These are phyloP conservation scores for Gentiana straminea DNA, from an alignment of 257 asterid genomes.

Conservation along the genomic window DNA sequence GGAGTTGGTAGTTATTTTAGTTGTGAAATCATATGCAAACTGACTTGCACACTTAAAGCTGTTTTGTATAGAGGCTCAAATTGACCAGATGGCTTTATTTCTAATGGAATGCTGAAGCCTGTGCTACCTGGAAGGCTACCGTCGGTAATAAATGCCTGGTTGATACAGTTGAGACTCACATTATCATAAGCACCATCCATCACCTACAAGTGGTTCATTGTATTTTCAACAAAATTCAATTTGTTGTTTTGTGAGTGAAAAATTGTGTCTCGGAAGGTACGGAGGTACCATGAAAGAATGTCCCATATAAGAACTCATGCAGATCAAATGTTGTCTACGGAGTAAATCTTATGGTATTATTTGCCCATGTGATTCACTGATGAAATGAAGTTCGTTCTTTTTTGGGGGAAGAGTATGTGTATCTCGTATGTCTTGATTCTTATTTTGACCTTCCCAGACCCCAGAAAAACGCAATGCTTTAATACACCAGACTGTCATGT, in stretches of 20 bases:
- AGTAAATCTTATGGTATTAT: not conserved
- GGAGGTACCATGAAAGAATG: not conserved
- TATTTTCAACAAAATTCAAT: too few relatives aligned
- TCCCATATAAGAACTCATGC: not conserved
- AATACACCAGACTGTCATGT: too few relatives aligned
- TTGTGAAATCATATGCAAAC: not conserved
- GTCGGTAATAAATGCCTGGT: constrained; percentile 76
- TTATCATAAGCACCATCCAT: constrained; percentile 81
- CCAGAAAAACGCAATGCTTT: too few relatives aligned
- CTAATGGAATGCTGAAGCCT: constrained; percentile 74
- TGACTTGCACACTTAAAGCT: constrained; percentile 67
- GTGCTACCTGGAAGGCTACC: constrained; percentile 32
- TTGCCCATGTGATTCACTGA: not conserved
- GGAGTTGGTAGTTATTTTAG: too few relatives aligned
- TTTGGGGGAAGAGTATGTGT: too few relatives aligned
- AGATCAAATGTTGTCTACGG: not conserved
- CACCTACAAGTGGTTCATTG: constrained; percentile 30
- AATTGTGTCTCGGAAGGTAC: not conserved
- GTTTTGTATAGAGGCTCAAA: constrained; percentile 94
- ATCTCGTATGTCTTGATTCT: too few relatives aligned
- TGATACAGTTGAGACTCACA: constrained; percentile 57
- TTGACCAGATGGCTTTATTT: constrained; percentile 87
- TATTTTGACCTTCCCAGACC: too few relatives aligned
- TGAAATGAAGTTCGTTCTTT: too few relatives aligned
- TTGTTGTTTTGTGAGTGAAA: not conserved